These are phyloP conservation scores for Coniophora puteana DNA, from an alignment of 1,284 basidiomycete genomes.

Conservation along the genomic window DNA sequence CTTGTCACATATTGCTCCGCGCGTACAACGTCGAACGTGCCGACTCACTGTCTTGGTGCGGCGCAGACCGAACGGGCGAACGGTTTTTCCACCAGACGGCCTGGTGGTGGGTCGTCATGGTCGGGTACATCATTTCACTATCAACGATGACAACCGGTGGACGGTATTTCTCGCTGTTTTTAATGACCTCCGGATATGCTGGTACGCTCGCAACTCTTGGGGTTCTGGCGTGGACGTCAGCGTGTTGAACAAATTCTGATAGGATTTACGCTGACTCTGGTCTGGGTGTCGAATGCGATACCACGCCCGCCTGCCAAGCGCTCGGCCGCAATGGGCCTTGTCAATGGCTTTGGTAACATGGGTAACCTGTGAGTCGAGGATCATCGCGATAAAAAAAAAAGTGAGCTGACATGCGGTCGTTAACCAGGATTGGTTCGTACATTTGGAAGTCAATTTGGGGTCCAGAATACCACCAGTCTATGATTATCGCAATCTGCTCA, in stretches of 20 bases:
- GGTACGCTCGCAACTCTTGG: conserved; percentile 31
- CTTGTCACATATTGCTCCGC: not conserved
- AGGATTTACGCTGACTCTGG: conserved; percentile 58
- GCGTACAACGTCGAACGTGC: not conserved
- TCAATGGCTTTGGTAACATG: conserved; percentile 29
- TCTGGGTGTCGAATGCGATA: conserved; percentile 62
- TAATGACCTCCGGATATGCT: conserved; percentile 56
- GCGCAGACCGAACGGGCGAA: conserved; percentile 54
- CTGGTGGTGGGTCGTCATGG: conserved; percentile 56
- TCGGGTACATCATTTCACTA: conserved; percentile 62
- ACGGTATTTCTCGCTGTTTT: conserved; percentile 64
- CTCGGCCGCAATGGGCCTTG: conserved; percentile 39
- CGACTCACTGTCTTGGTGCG: not conserved
- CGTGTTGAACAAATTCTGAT: too few relatives aligned
- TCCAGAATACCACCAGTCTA: conserved; percentile 48
- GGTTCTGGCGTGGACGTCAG: not conserved
- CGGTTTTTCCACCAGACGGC: conserved; percentile 63
- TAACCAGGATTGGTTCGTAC: conserved; percentile 46
- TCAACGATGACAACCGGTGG: conserved; percentile 50
- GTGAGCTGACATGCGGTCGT: conserved; percentile 2
- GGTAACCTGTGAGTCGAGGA: conserved; percentile 32
- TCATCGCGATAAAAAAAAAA: too few relatives aligned
- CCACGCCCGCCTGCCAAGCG: conserved; percentile 63
- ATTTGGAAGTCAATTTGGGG: conserved; percentile 49
- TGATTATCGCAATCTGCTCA: conserved; percentile 44